Base-by-base conservation (phyloP, 2,329 filamentous ascomycete genomes). In the Aspergillus fumigatiaffinis region DNA sequence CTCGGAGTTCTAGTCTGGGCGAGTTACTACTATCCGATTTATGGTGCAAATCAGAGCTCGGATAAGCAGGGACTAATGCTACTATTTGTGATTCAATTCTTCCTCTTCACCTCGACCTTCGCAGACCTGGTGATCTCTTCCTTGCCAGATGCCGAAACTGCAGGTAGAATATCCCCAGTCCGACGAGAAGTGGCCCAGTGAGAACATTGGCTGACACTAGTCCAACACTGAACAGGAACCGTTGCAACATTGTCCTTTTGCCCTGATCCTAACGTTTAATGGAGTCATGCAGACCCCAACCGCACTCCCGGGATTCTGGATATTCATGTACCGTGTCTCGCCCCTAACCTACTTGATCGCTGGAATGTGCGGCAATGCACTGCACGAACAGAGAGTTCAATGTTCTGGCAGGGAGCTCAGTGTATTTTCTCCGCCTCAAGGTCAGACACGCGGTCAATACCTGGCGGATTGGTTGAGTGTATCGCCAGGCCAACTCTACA, bases 21-120 rank as follows among this genome's bases (percentile, higher is more conserved):
- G 68, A 87, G 82, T 73, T 93, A 89, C 84, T 96, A 95, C 79
- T 96, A 94, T 72, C 90, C 91, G 1, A 85, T 95, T 1, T 74
- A 79, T 14, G 78, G 79, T 0, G 81, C 83, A 59, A 77, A 84
- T 58, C 82, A 87, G 3, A 70, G 29, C 29, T 73, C 82, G 4
- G 84, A 89, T 65, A 89, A 91, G 32, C 89, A 90, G 9, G 88
- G 79, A 0, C 83, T 93, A 10, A 88, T 92, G 80, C 92, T 92
- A 79, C 77, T 96, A 26, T 84, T 91, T 67, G 80, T 92, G 51
- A 82, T 87, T 68, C 77, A 82, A 62, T 95, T 94, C 82, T 80
- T 94, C 61, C 75, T 95, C 58, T 93, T 92, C 74, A 87, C 89
- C 0, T 88, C 84, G 61, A 94, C 91, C 10, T 95, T 96, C 71